A percentile compares a stretch with the other conserved stretches of the same genome.
Conservation (phyloP, 805 yeast genomes). For the Metschnikowia baotianmanensis region DNA sequence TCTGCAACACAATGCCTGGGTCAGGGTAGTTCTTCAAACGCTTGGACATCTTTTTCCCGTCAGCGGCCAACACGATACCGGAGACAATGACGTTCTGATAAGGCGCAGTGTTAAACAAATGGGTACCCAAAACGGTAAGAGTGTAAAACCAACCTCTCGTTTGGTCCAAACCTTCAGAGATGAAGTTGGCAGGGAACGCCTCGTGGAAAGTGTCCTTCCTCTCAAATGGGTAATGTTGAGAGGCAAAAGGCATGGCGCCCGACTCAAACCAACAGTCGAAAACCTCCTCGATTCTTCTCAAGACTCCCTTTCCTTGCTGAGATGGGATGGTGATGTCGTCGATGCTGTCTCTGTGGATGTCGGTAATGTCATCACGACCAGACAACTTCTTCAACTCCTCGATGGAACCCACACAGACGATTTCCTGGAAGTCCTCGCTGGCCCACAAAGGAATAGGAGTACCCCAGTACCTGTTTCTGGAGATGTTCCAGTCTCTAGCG, state of each 20-base stretch:
- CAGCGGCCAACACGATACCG: constrained; percentile 96
- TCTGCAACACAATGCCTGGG: constrained; percentile 75
- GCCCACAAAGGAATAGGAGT: constrained; percentile 99
- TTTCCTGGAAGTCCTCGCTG: constrained; percentile 87
- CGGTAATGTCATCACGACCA: constrained; percentile 79
- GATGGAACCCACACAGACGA: constrained; percentile 90
- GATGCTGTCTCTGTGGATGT: constrained; percentile 89
- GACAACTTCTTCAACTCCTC: constrained; percentile 81
- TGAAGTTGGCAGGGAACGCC: constrained; percentile 95
- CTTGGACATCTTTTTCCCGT: constrained; percentile 99
- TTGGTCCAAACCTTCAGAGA: constrained; percentile 98
- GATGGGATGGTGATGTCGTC: constrained; percentile 95
- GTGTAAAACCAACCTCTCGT: constrained; percentile 99
- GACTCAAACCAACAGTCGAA: constrained; percentile 99
- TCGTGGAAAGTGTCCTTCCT: constrained; percentile 63
- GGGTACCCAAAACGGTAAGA: constrained; percentile 91
- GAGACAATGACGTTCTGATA: constrained; percentile 92
- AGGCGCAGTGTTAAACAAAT: constrained; percentile 87
- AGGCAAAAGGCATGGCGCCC: constrained; percentile 98
- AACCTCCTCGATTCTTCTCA: constrained; percentile 93
- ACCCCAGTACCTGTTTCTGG: constrained; percentile 99
- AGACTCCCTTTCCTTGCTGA: constrained; percentile 77
- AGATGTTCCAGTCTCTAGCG: constrained; percentile 98
- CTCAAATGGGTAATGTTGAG: constrained; percentile 96
- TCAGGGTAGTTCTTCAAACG: constrained; percentile 97